Conservation (phyloP, 2,329 filamentous ascomycete species). For the Aspergillus japonicus region DNA sequence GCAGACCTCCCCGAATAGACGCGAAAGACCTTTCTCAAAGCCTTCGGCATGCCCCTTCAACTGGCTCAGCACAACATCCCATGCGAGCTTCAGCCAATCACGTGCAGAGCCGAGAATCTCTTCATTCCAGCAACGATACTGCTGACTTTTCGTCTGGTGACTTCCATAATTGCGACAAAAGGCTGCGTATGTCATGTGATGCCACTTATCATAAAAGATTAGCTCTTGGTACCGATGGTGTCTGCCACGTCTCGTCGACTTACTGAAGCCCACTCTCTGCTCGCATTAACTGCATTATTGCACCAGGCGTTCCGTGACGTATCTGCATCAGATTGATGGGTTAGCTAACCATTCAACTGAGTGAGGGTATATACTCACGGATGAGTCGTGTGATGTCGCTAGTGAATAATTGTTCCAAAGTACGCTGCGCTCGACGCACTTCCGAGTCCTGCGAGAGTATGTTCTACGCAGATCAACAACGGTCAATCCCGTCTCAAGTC, state of each 20-base stretch:
- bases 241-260: background rate
- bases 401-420: slow-evolving; percentile 4
- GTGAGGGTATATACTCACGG: slow-evolving; percentile 6
- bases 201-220: slow-evolving; percentile 4
- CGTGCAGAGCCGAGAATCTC: slow-evolving; percentile 11
- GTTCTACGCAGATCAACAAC: slow-evolving; percentile 6
- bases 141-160: background rate
- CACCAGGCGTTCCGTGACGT: slow-evolving; percentile 8
- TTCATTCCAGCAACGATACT: slow-evolving; percentile 16
- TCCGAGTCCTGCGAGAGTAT: background rate
- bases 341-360: background rate
- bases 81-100: background rate
- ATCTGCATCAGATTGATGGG: background rate
- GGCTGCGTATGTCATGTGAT: slow-evolving; percentile 14
- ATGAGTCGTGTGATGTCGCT: slow-evolving; percentile 1
- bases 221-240: too few species aligned
- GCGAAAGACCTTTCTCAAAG: background rate
- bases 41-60: background rate
- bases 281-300: slow-evolving; percentile 8
- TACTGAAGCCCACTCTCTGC: slow-evolving; percentile 13
- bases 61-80: background rate
- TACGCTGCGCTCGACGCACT: background rate
- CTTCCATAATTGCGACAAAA: slow-evolving; percentile 19
- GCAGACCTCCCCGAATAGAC: background rate
- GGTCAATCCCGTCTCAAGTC: background rate